Evolutionary conservation across 2,329 filamentous ascomycete genomes (phyloP).

Genomic region (Colletotrichum paranaense): DNA sequence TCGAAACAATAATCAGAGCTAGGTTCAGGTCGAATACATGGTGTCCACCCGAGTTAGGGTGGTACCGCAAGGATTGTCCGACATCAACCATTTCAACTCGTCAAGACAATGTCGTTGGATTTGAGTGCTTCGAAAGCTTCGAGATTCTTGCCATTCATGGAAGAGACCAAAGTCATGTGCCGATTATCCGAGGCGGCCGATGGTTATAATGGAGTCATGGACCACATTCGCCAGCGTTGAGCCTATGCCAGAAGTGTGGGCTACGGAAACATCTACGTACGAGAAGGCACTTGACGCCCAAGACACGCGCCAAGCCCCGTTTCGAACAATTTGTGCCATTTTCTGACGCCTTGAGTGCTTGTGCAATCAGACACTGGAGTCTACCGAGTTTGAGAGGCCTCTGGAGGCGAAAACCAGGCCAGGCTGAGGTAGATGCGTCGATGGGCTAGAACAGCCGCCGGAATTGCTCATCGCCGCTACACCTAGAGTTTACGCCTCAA

Average conservation of each 20-base stretch:
- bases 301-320: slow-evolving; percentile 4
- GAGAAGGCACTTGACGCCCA: background rate
- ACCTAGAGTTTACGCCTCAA: background rate
- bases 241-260: background rate
- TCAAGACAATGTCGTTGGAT: background rate
- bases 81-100: background rate
- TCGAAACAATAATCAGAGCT: slow-evolving; percentile 28
- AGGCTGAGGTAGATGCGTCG: background rate
- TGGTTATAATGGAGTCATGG: slow-evolving; percentile 11
- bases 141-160: background rate
- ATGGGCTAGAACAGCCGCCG: background rate
- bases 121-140: slow-evolving; percentile 4
- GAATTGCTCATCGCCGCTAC: background rate
- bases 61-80: slow-evolving; percentile 2
- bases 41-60: slow-evolving; percentile 22
- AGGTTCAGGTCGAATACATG: slow-evolving; percentile 31
- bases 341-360: background rate
- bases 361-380: background rate
- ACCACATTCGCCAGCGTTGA: background rate
- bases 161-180: background rate
- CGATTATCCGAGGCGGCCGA: slow-evolving; percentile 1
- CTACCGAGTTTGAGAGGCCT: background rate
- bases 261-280: slow-evolving; percentile 13
- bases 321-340: background rate
- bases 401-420: background rate